Evolutionary conservation across 805 yeast genomes (phyloP).

Genomic region (Monosporozyma aerobia): DNA sequence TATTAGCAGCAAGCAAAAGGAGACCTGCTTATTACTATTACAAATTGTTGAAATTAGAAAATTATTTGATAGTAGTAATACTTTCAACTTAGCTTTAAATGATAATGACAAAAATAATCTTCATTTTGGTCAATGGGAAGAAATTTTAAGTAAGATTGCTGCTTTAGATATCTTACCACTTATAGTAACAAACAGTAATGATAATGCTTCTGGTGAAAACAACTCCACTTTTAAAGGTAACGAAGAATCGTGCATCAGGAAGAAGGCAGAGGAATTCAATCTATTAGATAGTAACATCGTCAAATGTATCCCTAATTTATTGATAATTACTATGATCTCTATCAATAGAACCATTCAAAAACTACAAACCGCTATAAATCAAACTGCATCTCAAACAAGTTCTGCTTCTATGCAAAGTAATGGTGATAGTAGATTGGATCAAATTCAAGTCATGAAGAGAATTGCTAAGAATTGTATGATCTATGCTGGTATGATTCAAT

Average conservation of each 20-base stretch:
- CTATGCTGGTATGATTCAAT: constrained; percentile 90
- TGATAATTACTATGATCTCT: constrained; percentile 75
- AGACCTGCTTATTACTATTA: constrained; percentile 56
- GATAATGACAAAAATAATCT: background rate
- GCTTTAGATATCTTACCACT: constrained; percentile 60
- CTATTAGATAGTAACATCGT: constrained; percentile 60
- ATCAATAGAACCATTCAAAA: constrained; percentile 48
- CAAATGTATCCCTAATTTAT: constrained; percentile 68
- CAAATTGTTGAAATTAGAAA: constrained; percentile 62
- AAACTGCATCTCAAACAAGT: background rate
- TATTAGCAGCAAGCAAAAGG: constrained; percentile 52
- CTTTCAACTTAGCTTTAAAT: background rate
- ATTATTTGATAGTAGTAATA: constrained; percentile 35
- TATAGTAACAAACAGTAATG: background rate
- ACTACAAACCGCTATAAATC: constrained; percentile 15
- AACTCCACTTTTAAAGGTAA: constrained; percentile 14
- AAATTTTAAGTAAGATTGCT: constrained; percentile 46
- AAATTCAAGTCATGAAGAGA: constrained; percentile 44
- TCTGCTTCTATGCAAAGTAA: constrained; percentile 16
- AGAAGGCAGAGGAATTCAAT: constrained; percentile 58
- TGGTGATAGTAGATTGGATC: constrained; percentile 41
- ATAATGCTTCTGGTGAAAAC: background rate
- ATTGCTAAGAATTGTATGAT: constrained; percentile 84
- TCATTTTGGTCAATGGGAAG: constrained; percentile 39
- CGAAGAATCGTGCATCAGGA: constrained; percentile 50